Evolutionary conservation across 2,329 filamentous ascomycete species (phyloP).

Genomic region (Neopestalotiopsis sp.): DNA sequence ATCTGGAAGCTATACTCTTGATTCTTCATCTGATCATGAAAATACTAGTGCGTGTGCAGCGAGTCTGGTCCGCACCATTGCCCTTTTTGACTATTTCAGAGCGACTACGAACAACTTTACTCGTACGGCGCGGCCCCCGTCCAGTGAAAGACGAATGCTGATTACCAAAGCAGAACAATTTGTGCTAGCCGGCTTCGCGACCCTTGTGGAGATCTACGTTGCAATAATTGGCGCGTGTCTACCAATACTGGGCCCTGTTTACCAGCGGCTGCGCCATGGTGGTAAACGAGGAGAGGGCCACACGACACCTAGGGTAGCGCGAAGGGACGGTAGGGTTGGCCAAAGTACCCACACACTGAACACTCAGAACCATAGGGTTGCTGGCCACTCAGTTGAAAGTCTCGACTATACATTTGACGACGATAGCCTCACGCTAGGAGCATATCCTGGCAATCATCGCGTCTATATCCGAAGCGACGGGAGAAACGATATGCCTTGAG

Average conservation of each 20-base stretch:
- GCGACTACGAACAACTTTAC: not conserved
- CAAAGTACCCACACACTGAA: not conserved
- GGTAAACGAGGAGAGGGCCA: not conserved
- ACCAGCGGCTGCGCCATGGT: constrained; percentile 24
- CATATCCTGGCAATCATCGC: not conserved
- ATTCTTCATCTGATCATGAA: not conserved
- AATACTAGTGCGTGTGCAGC: constrained; percentile 14
- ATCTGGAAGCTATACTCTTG: not conserved
- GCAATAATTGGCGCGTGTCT: constrained; percentile 28
- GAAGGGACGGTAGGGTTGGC: not conserved
- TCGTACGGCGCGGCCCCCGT: not conserved
- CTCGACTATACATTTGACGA: not conserved
- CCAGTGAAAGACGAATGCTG: not conserved
- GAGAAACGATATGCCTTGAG: not conserved
- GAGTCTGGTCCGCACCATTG: constrained; percentile 17
- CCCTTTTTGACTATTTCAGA: not conserved
- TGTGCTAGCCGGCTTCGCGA: constrained; percentile 14
- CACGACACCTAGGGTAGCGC: not conserved
- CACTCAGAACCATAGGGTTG: not conserved
- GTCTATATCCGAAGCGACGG: not conserved
- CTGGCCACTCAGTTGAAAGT: not conserved
- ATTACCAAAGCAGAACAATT: constrained; percentile 20
- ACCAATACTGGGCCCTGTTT: constrained; percentile 24
- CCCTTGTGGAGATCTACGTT: constrained; percentile 25
- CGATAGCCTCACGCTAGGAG: not conserved